Base-by-base conservation (phyloP, 208 protist species). In the Trypanosoma conorhini region DNA sequence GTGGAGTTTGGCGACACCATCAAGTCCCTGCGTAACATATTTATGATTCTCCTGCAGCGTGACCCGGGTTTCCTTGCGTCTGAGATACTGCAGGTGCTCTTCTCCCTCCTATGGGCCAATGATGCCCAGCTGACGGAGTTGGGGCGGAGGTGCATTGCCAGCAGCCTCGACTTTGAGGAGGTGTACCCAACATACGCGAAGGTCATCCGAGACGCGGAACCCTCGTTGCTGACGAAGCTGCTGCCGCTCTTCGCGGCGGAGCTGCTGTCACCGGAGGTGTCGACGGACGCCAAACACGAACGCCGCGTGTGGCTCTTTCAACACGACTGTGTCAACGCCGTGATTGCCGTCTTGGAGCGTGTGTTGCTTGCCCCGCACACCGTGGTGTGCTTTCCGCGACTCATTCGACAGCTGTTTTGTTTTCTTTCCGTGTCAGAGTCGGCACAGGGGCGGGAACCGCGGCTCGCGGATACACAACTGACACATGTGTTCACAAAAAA, bases 401-500 rank as follows among this genome's bases (percentile, higher is more conserved):
- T 90, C 21, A 87, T 92, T 35, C 81, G 81, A n/a, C 74, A 87
- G 35, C 24, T 90, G 4, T 95, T 95, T 54, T 76, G 80, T 30
- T 87, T 93, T 60, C 80, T 95, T 52, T 89, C 80, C 21, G 67
- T 82, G 10, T 87, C 88, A 40, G 87, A 95, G 74, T 80, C 84
- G 13, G 74, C 80, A 13, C 79, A 92, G 40, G 76, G 82, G 13
- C 71, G 59, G 31, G 65, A 78, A 21, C 81, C 90, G 60, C 67
- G 80, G 48, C 84, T 95, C 24, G 28, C 62, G 4, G 71, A 83
- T 26, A 90, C 87, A 24, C 66, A 74, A 48, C 86, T 93, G 54
- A 48, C 87, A 0, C 60, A 82, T 4, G 70, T 67, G 4, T 75
- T 93, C 40, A 70, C 73, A 64, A 74, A 77, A 40, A 67, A 62